Evolutionary conservation across 2,329 filamentous ascomycete genomes (phyloP).

Genomic region (Emericellopsis cladophorae): DNA sequence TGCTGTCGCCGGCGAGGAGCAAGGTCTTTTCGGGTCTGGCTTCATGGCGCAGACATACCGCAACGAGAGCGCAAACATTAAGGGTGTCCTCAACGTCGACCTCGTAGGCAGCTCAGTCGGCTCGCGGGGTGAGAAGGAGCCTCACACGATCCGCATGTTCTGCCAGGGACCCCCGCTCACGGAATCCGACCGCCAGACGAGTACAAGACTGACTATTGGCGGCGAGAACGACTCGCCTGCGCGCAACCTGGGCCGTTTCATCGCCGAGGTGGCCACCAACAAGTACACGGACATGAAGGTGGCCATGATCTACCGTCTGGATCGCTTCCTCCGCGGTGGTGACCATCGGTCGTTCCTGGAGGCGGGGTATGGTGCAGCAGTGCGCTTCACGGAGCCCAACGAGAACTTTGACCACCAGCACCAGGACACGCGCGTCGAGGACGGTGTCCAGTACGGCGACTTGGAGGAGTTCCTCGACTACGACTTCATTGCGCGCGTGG

Average conservation of each 20-base stretch:
- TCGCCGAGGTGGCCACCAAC: conserved; percentile 40
- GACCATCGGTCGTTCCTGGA: conserved; percentile 43
- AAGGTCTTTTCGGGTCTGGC: conserved; percentile 36
- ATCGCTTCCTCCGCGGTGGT: conserved; percentile 42
- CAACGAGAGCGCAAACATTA: conserved; percentile 37
- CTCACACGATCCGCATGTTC: conserved; percentile 41
- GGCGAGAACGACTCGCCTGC: conserved; percentile 43
- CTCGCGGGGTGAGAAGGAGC: conserved; percentile 29
- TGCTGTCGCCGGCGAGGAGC: conserved; percentile 45
- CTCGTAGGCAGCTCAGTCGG: conserved; percentile 39
- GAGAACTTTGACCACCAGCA: conserved; percentile 47
- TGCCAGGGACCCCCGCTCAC: conserved; percentile 32
- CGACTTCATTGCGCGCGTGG: conserved; percentile 38
- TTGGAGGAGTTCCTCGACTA: conserved; percentile 44
- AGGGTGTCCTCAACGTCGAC: conserved; percentile 45
- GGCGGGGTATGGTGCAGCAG: conserved; percentile 38
- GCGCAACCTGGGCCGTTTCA: conserved; percentile 39
- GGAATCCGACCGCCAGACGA: conserved; percentile 22
- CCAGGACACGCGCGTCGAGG: conserved; percentile 35
- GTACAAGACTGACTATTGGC: conserved; percentile 27
- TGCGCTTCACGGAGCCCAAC: conserved; percentile 43
- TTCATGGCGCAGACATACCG: conserved; percentile 39
- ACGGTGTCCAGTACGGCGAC: conserved; percentile 41
- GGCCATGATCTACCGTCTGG: conserved; percentile 40
- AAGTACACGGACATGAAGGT: conserved; percentile 39